Evolutionary conservation across 371 early-diverging fungal species (phyloP), one percentile per base, ranked within the genome.

Genomic region (Gilbertella persicaria): DNA sequence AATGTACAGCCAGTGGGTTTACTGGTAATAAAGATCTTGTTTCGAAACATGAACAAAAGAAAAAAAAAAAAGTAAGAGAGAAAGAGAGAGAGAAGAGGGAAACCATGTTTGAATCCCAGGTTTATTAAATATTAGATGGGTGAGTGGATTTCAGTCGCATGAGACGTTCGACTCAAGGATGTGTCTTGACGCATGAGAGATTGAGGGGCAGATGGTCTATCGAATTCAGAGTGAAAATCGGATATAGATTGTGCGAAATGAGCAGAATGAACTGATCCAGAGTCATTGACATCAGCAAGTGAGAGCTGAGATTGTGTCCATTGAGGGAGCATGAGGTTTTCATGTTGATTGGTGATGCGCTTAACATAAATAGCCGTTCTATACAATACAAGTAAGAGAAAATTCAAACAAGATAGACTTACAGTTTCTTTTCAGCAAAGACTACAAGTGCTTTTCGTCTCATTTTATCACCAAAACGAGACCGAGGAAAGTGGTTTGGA

Each of bases 1-100:
- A 82, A 53, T 26, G 80, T 75, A 13, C 69, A 71, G 12, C 60
- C 67, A 21, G 75, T 73, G 9, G 67, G 63, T 24, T 67, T 66
- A 52, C 85, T 81, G 47, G 82, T 75, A 21, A 83, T 71, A 17
- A 85, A 71, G 33, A 85, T 85, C 64, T 82, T 85, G 60, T 85
- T 81, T 26, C 40, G 41, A 17, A 56, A 24, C 57, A 56, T 56
- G 4, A 36, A n/a, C n/a, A n/a, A n/a, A n/a, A n/a, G n/a, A n/a
- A n/a, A n/a, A n/a, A n/a, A n/a, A n/a, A n/a, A n/a, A n/a, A n/a
- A n/a, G n/a, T n/a, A n/a, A n/a, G n/a, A n/a, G n/a, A n/a, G n/a
- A n/a, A n/a, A n/a, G n/a, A n/a, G n/a, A n/a, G n/a, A n/a, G n/a
- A n/a, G n/a, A n/a, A n/a, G n/a, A n/a, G n/a, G n/a, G n/a, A n/a